Conservation (phyloP, 495 filamentous ascomycete species). For the Aspergillus wentii region DNA sequence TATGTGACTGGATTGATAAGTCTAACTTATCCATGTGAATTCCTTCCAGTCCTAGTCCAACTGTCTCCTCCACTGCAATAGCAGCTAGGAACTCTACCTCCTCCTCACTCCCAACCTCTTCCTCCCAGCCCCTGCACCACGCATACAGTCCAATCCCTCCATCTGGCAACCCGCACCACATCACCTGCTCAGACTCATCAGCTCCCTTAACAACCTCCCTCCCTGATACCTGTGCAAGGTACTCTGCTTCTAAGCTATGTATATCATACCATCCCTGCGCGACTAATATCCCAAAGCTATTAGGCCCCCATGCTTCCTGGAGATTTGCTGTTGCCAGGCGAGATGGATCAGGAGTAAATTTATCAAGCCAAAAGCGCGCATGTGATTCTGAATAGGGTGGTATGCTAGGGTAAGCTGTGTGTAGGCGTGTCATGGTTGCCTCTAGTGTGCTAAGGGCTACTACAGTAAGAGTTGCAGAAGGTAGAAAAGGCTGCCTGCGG, state of each 20-base stretch:
- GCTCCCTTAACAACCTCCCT: conserved; percentile 13
- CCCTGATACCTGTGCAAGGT: conserved; percentile 11
- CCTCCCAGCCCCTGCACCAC: conserved; percentile 19
- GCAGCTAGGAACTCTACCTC: conserved; percentile 20
- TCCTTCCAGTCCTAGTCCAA: conserved; percentile 13
- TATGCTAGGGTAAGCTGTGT: conserved; percentile 11
- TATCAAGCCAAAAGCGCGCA: conserved; percentile 22
- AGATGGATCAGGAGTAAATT: too few relatives aligned
- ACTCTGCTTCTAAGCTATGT: conserved; percentile 14
- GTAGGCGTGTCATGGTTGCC: conserved; percentile 15
- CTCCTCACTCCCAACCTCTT: conserved; percentile 21
- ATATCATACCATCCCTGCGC: conserved; percentile 19
- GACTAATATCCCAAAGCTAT: conserved; percentile 11
- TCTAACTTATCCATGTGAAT: conserved; percentile 20
- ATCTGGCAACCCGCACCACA: conserved; percentile 17
- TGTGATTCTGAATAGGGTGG: conserved; percentile 16
- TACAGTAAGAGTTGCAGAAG: conserved; percentile 12
- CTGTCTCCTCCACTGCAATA: conserved; percentile 19
- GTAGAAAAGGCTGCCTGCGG: conserved; percentile 12
- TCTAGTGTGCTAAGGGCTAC: conserved; percentile 19
- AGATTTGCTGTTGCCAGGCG: too few relatives aligned
- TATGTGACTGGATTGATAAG: conserved; percentile 20
- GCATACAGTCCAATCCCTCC: conserved; percentile 13
- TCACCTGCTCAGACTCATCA: conserved; percentile 14
- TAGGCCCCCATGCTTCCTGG: too few relatives aligned